Percentiles rank a stretch among this genome's conserved stretches.
Conservation (phyloP, 768 basidiomycete genomes). For the Lepiota brunneoincarnata region DNA sequence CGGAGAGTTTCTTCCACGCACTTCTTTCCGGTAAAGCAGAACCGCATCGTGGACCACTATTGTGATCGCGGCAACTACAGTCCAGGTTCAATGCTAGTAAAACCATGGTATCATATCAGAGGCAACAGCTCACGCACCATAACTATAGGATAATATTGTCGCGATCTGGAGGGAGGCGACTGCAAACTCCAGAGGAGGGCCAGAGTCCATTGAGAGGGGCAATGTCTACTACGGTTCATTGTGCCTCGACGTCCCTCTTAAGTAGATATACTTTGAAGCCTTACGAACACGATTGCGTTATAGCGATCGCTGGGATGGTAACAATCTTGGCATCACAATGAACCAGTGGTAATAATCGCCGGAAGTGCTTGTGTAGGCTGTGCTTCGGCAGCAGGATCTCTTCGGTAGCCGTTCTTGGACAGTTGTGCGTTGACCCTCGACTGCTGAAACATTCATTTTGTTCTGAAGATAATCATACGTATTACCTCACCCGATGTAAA, state of each 20-base stretch:
- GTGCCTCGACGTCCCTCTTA: not conserved
- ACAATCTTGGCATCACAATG: not conserved
- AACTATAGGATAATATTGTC: not conserved
- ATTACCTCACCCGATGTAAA: too few relatives aligned
- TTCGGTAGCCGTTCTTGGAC: conserved; percentile 3
- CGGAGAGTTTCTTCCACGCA: not conserved
- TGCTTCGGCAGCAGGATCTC: conserved; percentile 1
- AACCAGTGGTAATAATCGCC: too few relatives aligned
- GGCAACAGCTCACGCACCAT: not conserved
- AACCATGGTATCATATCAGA: not conserved
- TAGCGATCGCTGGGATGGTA: not conserved
- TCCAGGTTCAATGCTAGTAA: not conserved
- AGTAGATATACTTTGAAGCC: not conserved
- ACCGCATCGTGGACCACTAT: not conserved
- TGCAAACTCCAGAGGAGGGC: not conserved
- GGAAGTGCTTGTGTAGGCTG: too few relatives aligned
- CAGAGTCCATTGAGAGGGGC: not conserved
- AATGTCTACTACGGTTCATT: too few relatives aligned
- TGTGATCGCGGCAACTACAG: conserved; percentile 1
- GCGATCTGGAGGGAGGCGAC: not conserved
- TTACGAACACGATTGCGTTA: not conserved
- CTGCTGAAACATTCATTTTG: too few relatives aligned
- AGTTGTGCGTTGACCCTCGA: too few relatives aligned
- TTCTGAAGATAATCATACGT: too few relatives aligned
- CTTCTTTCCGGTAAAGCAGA: conserved; percentile 5